A percentile compares a stretch with the other conserved stretches of the same genome.
These are phyloP conservation scores for Lentinus polychrous DNA, from an alignment of 1,284 basidiomycete species.

Conservation along the genomic window DNA sequence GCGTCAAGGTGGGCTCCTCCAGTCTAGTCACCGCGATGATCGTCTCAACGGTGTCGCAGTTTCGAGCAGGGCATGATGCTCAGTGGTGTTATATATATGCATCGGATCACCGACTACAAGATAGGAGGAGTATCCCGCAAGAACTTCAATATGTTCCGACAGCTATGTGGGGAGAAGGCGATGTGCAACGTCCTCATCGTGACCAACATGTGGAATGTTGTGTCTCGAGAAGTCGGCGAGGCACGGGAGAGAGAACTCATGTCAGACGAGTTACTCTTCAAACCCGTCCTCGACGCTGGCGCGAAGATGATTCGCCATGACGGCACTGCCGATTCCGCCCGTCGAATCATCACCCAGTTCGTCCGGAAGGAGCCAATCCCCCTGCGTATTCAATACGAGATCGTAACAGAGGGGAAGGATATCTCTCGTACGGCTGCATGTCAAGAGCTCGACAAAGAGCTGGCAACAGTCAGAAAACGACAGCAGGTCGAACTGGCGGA, in stretches of 20 bases:
- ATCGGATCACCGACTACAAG: conserved; percentile 45
- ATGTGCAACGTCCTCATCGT: conserved; percentile 42
- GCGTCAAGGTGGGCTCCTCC: conserved; percentile 1
- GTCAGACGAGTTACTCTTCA: conserved; percentile 5
- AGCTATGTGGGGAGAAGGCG: conserved; percentile 39
- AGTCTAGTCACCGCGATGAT: not conserved
- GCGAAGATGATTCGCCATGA: conserved; percentile 4
- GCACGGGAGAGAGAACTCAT: conserved; percentile 9
- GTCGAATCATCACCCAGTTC: not conserved
- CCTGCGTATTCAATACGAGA: conserved; percentile 14
- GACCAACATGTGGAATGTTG: conserved; percentile 44
- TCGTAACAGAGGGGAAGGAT: conserved; percentile 9
- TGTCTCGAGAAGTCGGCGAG: conserved; percentile 15
- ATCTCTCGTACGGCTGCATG: conserved; percentile 7
- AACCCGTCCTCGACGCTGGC: conserved; percentile 4
- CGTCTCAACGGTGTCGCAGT: conserved; percentile 15
- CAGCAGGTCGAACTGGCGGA: conserved; percentile 10
- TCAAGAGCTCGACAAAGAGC: conserved; percentile 3
- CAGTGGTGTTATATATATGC: conserved; percentile 45
- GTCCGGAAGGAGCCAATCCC: not conserved
- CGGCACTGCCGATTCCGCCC: conserved; percentile 3
- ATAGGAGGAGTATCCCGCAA: conserved; percentile 41
- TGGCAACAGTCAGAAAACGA: conserved; percentile 5
- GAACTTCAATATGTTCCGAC: conserved; percentile 42
- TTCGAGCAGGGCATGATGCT: conserved; percentile 32